These are phyloP conservation scores for Graphiopsis chlorocephala DNA, from an alignment of 2,329 filamentous ascomycete species.

Conservation along the genomic window DNA sequence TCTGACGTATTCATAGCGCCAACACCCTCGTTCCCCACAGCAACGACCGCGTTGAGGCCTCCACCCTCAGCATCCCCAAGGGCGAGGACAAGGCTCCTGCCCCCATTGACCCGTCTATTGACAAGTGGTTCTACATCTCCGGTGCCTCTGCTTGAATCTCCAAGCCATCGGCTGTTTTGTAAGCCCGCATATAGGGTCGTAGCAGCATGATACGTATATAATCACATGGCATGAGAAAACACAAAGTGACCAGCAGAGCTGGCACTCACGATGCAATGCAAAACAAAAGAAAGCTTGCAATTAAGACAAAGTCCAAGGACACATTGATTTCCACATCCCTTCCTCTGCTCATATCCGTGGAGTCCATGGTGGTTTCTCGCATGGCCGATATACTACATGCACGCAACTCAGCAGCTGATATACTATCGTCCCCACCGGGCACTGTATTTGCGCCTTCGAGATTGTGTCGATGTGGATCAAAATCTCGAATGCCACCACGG, in stretches of 20 bases:
- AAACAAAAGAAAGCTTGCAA: constrained; percentile 14
- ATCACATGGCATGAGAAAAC: constrained; percentile 3
- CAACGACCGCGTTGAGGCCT: constrained; percentile 64
- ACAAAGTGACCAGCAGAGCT: not conserved
- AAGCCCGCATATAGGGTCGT: not conserved
- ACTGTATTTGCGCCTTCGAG: not conserved
- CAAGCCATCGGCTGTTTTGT: constrained; percentile 12
- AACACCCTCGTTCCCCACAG: constrained; percentile 77
- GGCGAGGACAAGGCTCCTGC: constrained; percentile 78
- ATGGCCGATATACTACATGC: too few relatives aligned
- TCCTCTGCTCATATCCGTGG: not conserved
- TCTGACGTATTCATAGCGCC: constrained; percentile 52
- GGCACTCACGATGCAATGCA: constrained; percentile 3
- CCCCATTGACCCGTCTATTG: constrained; percentile 92
- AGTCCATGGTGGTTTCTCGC: too few relatives aligned
- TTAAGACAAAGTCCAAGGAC: not conserved
- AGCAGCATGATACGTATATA: not conserved
- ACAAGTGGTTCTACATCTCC: constrained; percentile 99
- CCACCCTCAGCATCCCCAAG: constrained; percentile 71
- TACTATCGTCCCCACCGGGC: too few relatives aligned
- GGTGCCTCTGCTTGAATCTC: constrained; percentile 61
- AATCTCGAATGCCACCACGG: not conserved
- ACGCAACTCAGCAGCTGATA: too few relatives aligned
- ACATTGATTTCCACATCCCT: not conserved
- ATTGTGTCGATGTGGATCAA: not conserved